Conservation (phyloP, 148 eudicot species). For the Agrostemma githago region DNA sequence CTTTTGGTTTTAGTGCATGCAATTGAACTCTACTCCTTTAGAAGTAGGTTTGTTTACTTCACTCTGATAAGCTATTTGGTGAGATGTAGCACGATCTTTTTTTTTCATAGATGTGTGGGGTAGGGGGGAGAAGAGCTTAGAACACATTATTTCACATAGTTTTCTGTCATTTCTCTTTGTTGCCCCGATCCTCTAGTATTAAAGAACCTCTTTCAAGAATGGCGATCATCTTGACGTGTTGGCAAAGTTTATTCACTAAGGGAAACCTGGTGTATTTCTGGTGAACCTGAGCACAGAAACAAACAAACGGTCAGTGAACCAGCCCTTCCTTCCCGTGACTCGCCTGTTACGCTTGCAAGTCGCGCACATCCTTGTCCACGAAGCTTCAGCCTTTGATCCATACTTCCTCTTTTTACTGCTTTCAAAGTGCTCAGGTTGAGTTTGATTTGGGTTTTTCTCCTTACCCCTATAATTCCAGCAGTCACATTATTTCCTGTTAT, state of each 20-base stretch:
- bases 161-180: not conserved
- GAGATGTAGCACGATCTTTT: not conserved
- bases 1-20: constrained; percentile 6
- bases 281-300: not conserved
- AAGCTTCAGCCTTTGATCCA: too few species aligned
- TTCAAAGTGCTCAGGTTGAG: not conserved
- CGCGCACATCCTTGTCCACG: too few species aligned
- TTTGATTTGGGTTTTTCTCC: not conserved
- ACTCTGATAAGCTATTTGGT: not conserved
- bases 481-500: not conserved
- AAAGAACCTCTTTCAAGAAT: not conserved
- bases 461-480: not conserved
- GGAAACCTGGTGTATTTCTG: not conserved
- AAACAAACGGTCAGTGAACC: too few species aligned
- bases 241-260: not conserved
- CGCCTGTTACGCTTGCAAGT: too few species aligned
- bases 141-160: not conserved
- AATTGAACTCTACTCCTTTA: not conserved
- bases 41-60: not conserved
- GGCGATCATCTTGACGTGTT: not conserved
- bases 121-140: not conserved
- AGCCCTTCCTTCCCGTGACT: too few species aligned
- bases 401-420: too few species aligned
- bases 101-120: not conserved
- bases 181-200: not conserved